Base-by-base conservation (phyloP, 2,329 filamentous ascomycete species). In the Fusarium denticulatum region DNA sequence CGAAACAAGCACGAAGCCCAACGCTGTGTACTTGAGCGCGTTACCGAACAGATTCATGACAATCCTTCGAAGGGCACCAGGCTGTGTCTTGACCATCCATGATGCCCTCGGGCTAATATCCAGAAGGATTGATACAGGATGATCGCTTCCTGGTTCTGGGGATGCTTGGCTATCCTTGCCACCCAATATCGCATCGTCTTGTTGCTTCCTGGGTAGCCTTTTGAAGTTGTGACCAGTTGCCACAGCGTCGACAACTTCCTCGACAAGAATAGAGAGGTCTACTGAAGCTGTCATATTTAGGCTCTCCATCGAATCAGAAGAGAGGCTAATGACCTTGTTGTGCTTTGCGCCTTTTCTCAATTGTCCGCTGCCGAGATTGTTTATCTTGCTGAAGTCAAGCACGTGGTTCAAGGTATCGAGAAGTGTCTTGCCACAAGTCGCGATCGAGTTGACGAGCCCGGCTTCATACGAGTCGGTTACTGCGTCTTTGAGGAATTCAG, bases 31-130 rank as follows among this genome's bases (percentile, higher is more conserved):
- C 76, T 91, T 92, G 75, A 91, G 83, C 0, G 90, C 85, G 73
- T 92, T 92, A 14, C 88, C 88, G 46, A 91, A 87, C 1, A 91
- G 75, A 63, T 91, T 91, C 88, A 91, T 90, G 53, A 91, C 84
- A 52, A 91, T 86, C 13, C 88, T 83, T n/a, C 83, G 80, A 13
- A 84, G 74, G 3, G 82, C 83, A 7, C 89, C 88, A 2, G 88
- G 85, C 50, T 90, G 86, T 2, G 87, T 86, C 24, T 83, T 82
- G 60, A 90, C 88, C 22, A 83, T 78, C 88, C 89, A 90, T 24
- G 74, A 83, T 68, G 56, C 82, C 76, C 26, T 83, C 71, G 74
- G 83, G 13, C 83, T 81, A 13, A 90, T 85, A 69, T 90, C 85
- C 11, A 90, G 77, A 32, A 88, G 81, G 28, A 90, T 83, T 10